These are phyloP conservation scores for Fusarium musae DNA, from an alignment of 2,329 filamentous ascomycete species.

Conservation along the genomic window DNA sequence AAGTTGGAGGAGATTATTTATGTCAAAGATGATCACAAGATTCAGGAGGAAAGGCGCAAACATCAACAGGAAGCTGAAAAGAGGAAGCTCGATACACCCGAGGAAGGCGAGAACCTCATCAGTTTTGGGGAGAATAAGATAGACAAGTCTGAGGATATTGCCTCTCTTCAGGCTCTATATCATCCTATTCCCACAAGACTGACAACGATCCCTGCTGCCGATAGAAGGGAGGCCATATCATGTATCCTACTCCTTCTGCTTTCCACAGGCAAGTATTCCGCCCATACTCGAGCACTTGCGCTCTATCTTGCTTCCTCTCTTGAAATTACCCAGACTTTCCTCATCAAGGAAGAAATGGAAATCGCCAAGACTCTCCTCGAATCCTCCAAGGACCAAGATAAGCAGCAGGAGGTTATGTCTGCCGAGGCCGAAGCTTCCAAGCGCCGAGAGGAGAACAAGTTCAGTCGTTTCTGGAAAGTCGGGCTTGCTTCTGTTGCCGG, in stretches of 20 bases:
- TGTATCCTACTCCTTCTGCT: constrained; percentile 77
- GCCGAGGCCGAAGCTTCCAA: constrained; percentile 82
- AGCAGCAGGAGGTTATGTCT: constrained; percentile 64
- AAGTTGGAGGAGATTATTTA: constrained; percentile 76
- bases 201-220: constrained; percentile 65
- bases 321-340: constrained; percentile 67
- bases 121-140: constrained; percentile 51
- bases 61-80: constrained; percentile 57
- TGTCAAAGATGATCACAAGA: constrained; percentile 59
- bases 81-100: constrained; percentile 48
- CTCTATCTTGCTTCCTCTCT: constrained; percentile 76
- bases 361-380: constrained; percentile 80
- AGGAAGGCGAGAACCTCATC: constrained; percentile 54
- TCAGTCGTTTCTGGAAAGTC: constrained; percentile 86
- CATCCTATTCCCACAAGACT: constrained; percentile 65
- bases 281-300: constrained; percentile 76
- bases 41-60: constrained; percentile 58
- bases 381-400: constrained; percentile 61
- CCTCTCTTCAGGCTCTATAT: constrained; percentile 62
- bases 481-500: constrained; percentile 89
- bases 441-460: constrained; percentile 75
- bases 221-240: constrained; percentile 73
- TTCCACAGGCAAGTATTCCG: constrained; percentile 78
- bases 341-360: constrained; percentile 77
- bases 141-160: constrained; percentile 53